These are phyloP conservation scores for Aspergillus fructus DNA, from an alignment of 2,329 filamentous ascomycete genomes.

Conservation along the genomic window DNA sequence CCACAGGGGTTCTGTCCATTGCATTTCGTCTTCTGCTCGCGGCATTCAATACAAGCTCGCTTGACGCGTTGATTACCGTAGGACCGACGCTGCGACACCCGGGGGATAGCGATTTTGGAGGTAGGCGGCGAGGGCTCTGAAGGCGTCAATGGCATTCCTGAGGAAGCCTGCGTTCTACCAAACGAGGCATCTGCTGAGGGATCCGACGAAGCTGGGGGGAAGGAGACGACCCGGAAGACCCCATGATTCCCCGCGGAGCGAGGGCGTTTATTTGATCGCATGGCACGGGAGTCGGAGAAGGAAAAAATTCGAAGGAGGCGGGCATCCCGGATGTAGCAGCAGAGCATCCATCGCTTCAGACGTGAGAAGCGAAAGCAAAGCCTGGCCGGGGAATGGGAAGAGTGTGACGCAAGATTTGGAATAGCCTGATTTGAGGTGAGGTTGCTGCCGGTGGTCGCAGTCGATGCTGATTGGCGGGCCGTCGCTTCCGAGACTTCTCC, in stretches of 20 bases:
- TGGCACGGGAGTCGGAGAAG: neutral
- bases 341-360: neutral
- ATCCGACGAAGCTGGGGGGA: neutral
- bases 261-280: constrained; percentile 4
- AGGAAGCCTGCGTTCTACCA: neutral
- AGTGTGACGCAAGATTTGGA: neutral
- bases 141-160: neutral
- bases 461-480: neutral
- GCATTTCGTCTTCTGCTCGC: constrained; percentile 48
- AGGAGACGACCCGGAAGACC: constrained; percentile 4
- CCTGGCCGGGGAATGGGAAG: neutral
- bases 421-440: neutral
- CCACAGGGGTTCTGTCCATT: constrained; percentile 45
- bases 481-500: neutral
- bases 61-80: constrained; percentile 33
- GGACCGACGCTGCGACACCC: constrained; percentile 20
- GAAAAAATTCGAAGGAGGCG: neutral
- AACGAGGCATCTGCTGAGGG: neutral
- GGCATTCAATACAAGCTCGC: constrained; percentile 46
- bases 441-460: neutral
- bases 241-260: constrained; percentile 4
- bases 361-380: neutral
- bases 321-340: neutral
- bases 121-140: neutral
- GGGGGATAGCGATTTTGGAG: constrained; percentile 32